Conservation (phyloP, 1,284 basidiomycete species). For the Melampsora occidentalis region DNA sequence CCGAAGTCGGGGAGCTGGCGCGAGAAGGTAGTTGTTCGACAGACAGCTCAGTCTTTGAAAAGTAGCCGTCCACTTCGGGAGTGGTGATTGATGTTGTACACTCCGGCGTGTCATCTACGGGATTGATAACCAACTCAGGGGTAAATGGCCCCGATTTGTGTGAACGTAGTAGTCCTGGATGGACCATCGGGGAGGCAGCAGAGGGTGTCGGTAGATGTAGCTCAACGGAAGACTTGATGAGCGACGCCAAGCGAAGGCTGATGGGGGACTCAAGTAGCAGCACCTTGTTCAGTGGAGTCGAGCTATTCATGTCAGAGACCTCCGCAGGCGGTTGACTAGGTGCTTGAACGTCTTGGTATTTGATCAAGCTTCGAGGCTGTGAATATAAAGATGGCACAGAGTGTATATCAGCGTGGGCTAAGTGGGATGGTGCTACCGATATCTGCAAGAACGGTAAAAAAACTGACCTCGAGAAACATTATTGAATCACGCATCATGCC, state of each 20-base stretch:
- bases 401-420: background rate
- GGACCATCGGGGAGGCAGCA: background rate
- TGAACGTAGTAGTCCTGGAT: background rate
- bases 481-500: background rate
- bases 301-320: background rate
- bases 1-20: background rate
- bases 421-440: background rate
- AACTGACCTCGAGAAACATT: constrained; percentile 1
- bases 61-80: background rate
- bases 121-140: background rate
- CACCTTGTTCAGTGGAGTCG: background rate
- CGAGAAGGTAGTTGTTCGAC: background rate
- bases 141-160: background rate
- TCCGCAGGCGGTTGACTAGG: too few relatives aligned
- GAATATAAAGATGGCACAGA: background rate
- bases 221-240: background rate
- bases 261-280: background rate
- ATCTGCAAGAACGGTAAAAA: background rate
- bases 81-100: background rate
- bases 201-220: background rate
- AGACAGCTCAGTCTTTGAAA: background rate
- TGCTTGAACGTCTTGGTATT: background rate
- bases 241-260: background rate
- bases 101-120: background rate
- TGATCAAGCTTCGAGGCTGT: constrained; percentile 1